Conservation (phyloP, 2,329 filamentous ascomycete species). For the Chaetothyriales sp. region DNA sequence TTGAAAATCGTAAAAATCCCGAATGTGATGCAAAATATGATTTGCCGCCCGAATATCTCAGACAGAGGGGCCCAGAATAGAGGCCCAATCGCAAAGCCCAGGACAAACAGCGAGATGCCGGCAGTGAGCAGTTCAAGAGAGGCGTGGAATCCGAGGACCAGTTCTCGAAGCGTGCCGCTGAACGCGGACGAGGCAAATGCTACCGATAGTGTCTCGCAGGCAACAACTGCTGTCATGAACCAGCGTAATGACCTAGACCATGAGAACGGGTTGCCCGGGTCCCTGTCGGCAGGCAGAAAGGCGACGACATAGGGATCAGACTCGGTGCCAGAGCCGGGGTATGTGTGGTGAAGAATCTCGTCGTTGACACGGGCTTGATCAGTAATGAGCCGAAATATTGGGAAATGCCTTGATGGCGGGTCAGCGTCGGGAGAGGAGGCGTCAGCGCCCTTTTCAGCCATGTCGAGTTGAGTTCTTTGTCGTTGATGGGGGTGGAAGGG, state of each 20-base stretch:
- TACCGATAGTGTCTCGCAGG: constrained; percentile 51
- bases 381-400: constrained; percentile 38
- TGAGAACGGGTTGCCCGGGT: constrained; percentile 51
- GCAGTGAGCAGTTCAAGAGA: constrained; percentile 37
- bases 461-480: not conserved
- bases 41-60: constrained; percentile 47
- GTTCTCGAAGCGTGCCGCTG: constrained; percentile 24
- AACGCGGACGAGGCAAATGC: constrained; percentile 56
- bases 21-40: constrained; percentile 46
- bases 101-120: constrained; percentile 49
- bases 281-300: constrained; percentile 43
- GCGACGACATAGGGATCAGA: constrained; percentile 54
- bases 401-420: not conserved
- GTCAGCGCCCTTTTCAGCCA: not conserved
- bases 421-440: not conserved
- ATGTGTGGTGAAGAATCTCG: constrained; percentile 41
- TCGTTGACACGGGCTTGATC: constrained; percentile 45
- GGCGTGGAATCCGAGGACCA: constrained; percentile 39
- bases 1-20: constrained; percentile 46
- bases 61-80: constrained; percentile 51
- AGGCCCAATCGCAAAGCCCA: constrained; percentile 46
- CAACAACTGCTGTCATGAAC: constrained; percentile 47
- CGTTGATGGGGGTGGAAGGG: too few species aligned
- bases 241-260: constrained; percentile 47
- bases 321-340: constrained; percentile 46